Base-by-base conservation (phyloP, 805 yeast genomes). In the Cyberlindnera japonica region DNA sequence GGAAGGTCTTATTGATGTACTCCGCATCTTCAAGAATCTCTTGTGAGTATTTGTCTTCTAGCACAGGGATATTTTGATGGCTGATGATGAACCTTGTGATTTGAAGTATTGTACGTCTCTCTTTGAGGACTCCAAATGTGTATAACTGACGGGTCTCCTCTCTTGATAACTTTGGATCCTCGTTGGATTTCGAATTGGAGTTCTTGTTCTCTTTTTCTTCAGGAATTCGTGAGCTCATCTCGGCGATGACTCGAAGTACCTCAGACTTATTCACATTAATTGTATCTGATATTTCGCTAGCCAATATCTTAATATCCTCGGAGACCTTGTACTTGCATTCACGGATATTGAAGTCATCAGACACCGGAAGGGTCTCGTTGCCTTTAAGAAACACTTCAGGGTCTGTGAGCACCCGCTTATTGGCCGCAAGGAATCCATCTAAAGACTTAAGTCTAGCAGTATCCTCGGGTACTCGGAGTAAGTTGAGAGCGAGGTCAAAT, bases 31-130 rank as follows among this genome's bases (percentile, higher is more conserved):
- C 43, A 4, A 53, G 35, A 2, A 62, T 25, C 4, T 40, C 38
- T 6, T 42, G 43, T 3, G 57, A 41, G 37, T 54, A 53, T 19
- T 49, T 53, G 14, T 52, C 50, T 6, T 47, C 51, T 6, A 63
- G 23, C 0, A 47, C 43, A 6, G 61, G 55, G 6, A 56, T 43
- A 1, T 51, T 40, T 5, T 47, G 49, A 33, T 57, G 50, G 14
- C 54, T 56, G 3, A 65, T 33, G 4, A 65, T 24, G n/a, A 43
- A 35, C 18, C 65, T 53, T 2, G 69, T 63, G 4, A 74, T 57
- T 29, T 68, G 65, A n/a, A 78, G 51, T 0, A 77, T 59, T 1
- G 66, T 56, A 44, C 78, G 62, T 53, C 83, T 69, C 51, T 81
- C 87, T 41, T 68, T 59, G 41, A 77, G 58, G 1, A 74, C 61